Evolutionary conservation across 345 rosid genomes (phyloP), one percentile per base, ranked within the genome.

Genomic region (Eutrema japonicum): DNA sequence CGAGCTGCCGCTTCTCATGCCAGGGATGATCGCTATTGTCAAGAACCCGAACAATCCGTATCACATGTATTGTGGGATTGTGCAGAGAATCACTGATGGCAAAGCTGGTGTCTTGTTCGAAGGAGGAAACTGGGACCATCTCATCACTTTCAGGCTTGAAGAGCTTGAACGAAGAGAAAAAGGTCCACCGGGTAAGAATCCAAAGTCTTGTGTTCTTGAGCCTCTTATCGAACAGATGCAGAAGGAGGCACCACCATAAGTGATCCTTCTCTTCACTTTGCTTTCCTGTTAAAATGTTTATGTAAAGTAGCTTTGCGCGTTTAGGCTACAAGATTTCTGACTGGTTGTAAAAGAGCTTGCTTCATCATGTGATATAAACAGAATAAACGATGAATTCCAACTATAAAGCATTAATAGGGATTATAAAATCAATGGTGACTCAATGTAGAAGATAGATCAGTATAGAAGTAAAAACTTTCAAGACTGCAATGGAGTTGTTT

Each of bases 11-110:
- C 83, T 94, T 22, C 82, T 88, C 30, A 83, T 89, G 96, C 99
- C 96, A 2, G 96, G 97, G 22, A 95, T 91, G 99, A 85, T 88
- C 2, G 96, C 91, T 35, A 77, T 91, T 36, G 96, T 89, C 40
- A 88, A 85, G 82, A 89, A 89, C 77, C 83, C 84, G 0, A 89
- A 89, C 78, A 88, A 74, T 58, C 99, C 96, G 1, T 91, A 73
- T 59, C 85, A 89, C 82, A 89, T 84, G 97, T 91, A 89, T 71
- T 86, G 93, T 36, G 96, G 96, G 72, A 87, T 95, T 50, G 96
- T 91, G 64, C 99, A 91, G 82, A 77, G 97, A 55, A 94, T 94
- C 73, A 88, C 96, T 0, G 97, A 94, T 73, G 98, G 96, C 4
- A 91, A 87, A 76, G 96, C 96, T 1, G 97, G 96, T 43, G 96